phyloP scores from a whole-genome alignment of 1,284 basidiomycete genomes.

The Coniferiporia weirii region DNA sequence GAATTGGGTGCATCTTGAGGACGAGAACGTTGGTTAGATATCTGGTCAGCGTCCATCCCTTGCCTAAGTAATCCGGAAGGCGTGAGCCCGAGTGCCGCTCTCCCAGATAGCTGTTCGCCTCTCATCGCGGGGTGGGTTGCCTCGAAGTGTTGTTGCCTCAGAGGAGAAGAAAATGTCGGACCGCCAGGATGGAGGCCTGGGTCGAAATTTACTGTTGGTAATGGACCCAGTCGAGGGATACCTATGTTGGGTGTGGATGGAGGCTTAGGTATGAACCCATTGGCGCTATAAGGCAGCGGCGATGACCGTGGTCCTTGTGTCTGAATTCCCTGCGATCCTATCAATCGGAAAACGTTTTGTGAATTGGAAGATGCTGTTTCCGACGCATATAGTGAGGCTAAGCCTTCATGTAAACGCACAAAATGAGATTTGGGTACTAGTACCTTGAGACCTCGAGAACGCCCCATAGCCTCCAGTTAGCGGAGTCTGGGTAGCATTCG shows the following conservation, averaged over 20 bases:
- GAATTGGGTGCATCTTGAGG: not conserved
- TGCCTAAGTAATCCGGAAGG: not conserved
- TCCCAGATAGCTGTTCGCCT: not conserved
- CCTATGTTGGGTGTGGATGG: not conserved
- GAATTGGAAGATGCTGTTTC: not conserved
- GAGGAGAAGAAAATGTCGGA: not conserved
- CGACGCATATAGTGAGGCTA: not conserved
- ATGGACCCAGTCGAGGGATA: not conserved
- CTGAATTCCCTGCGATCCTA: not conserved
- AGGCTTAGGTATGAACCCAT: no score
- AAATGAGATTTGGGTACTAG: not conserved
- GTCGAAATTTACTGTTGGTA: not conserved
- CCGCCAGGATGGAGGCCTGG: not conserved
- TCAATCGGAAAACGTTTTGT: not conserved
- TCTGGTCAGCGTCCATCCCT: not conserved
- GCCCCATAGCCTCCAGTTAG: not conserved
- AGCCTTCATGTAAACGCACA: not conserved
- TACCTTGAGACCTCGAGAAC: not conserved
- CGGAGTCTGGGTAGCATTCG: not conserved
- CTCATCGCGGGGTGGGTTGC: not conserved
- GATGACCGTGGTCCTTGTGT: not conserved
- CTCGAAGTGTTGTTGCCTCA: not conserved
- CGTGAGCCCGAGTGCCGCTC: not conserved
- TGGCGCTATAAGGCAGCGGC: not conserved
- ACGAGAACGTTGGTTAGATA: not conserved